phyloP scores from a whole-genome alignment of 257 asterid genomes.

The Paraleonurus japonicus region DNA sequence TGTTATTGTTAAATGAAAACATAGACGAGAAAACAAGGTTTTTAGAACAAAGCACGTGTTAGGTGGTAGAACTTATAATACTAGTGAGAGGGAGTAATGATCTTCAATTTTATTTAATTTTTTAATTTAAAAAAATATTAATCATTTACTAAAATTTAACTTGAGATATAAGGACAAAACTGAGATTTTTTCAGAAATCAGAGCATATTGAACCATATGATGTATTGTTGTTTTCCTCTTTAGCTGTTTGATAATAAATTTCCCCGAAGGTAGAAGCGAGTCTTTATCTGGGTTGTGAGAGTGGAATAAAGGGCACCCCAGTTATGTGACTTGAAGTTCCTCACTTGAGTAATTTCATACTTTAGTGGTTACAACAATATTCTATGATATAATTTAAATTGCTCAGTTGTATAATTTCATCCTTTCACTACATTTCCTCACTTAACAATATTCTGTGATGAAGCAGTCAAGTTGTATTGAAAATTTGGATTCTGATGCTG shows the following conservation, averaged over 20 bases:
- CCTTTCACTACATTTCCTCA: too few relatives aligned
- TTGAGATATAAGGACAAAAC: background rate
- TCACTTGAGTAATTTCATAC: background rate
- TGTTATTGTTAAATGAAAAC: background rate
- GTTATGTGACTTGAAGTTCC: background rate
- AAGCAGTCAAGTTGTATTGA: too few relatives aligned
- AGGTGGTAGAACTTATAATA: background rate
- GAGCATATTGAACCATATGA: background rate
- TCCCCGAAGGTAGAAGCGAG: background rate
- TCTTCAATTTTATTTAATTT: background rate
- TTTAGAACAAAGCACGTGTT: too few relatives aligned
- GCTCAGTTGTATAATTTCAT: too few relatives aligned
- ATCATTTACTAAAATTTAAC: background rate
- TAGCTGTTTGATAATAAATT: background rate
- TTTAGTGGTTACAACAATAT: too few relatives aligned
- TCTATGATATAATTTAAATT: too few relatives aligned
- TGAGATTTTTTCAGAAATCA: background rate
- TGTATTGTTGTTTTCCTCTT: background rate
- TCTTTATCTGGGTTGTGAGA: background rate
- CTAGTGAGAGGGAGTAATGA: background rate
- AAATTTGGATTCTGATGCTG: background rate
- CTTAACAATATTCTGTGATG: too few relatives aligned
- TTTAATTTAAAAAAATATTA: too few relatives aligned
- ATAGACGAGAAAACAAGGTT: too few relatives aligned
- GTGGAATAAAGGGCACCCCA: background rate